These are phyloP conservation scores for Nitzschia putrida DNA, from an alignment of 108 stramenopile genomes.

Conservation along the genomic window DNA sequence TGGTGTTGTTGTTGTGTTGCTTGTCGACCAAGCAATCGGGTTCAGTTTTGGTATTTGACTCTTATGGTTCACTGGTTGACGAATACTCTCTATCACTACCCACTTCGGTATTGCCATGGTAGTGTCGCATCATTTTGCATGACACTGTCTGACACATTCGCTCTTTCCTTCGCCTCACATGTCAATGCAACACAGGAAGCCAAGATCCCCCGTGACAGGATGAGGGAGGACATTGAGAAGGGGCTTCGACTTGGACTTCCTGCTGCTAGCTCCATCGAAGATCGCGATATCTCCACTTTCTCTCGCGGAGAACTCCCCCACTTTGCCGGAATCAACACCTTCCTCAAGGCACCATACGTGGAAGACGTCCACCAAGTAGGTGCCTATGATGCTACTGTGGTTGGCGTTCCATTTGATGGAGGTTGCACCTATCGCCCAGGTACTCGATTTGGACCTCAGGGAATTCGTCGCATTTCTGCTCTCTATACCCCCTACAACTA, in stretches of 20 bases:
- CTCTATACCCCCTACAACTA: slow-evolving; percentile 85
- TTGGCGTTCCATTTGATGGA: slow-evolving; percentile 85
- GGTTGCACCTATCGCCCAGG: slow-evolving; percentile 82
- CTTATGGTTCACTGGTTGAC: too few species aligned
- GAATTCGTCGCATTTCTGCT: slow-evolving; percentile 77
- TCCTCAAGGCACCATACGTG: slow-evolving; percentile 81
- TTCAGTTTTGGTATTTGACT: too few species aligned
- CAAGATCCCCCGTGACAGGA: slow-evolving; percentile 56
- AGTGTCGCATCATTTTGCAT: too few species aligned
- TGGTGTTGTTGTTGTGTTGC: too few species aligned
- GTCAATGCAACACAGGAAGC: slow-evolving; percentile 72
- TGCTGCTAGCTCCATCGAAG: slow-evolving; percentile 73
- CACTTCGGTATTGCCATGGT: too few species aligned
- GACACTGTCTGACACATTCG: not conserved
- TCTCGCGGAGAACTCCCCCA: slow-evolving; percentile 78
- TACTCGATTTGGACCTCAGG: slow-evolving; percentile 82
- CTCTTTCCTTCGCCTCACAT: not conserved
- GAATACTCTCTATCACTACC: too few species aligned
- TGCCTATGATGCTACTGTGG: slow-evolving; percentile 68
- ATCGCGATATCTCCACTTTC: slow-evolving; percentile 80
- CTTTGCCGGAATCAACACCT: slow-evolving; percentile 85
- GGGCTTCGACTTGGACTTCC: slow-evolving; percentile 67
- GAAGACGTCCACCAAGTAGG: slow-evolving; percentile 65
- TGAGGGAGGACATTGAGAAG: slow-evolving; percentile 50
- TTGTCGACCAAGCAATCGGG: too few species aligned